Base-by-base conservation (phyloP, 495 filamentous ascomycete genomes). In the Parachaetomium inaequale region DNA sequence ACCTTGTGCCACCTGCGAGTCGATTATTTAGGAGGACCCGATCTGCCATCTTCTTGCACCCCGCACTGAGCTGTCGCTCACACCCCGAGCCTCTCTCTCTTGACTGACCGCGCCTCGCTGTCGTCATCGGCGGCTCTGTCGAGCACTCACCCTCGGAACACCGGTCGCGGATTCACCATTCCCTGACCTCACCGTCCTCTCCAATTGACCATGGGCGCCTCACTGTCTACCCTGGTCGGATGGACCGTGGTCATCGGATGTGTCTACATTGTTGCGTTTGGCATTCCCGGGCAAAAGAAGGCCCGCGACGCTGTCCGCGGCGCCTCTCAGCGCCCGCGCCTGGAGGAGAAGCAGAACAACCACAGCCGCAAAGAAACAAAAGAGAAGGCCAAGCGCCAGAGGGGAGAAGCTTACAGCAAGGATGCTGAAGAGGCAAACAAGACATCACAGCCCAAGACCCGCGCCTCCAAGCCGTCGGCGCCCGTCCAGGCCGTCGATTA, bases 171-270 rank as follows among this genome's bases (percentile, higher is more conserved):
- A 54, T 40, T 53, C 46, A 32, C 25, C 12, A 10, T 32, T 31
- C 21, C 15, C 15, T 29, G 10, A 28, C 45, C 36, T 47, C 23
- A 53, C 38, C 31, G 4, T n/a, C 53, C 28, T 23, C 47, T 32
- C 12, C 46, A 45, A 34, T 62, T 66, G 63, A 76, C 28, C 66
- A 79, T 81, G 78, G 76, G 78, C 57, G 62, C 69, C 45, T 66
- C 67, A 51, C 70, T 76, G 64, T 79, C 79, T 54, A 81, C 79
- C 55, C 66, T 81, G 62, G 72, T 68, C 65, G 78, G 78, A 57
- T 89, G 85, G 85, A 83, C 78, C 54, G 74, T 84, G 68, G 75
- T 88, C 66, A 67, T 87, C 51, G 78, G 78, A 28, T 70, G 82
- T 46, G 74, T 74, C 47, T 84, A 76, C 23, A 57, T 61, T 25